Evolutionary conservation across 2,329 filamentous ascomycete species (phyloP).

Genomic region (Leptographium procerum): DNA sequence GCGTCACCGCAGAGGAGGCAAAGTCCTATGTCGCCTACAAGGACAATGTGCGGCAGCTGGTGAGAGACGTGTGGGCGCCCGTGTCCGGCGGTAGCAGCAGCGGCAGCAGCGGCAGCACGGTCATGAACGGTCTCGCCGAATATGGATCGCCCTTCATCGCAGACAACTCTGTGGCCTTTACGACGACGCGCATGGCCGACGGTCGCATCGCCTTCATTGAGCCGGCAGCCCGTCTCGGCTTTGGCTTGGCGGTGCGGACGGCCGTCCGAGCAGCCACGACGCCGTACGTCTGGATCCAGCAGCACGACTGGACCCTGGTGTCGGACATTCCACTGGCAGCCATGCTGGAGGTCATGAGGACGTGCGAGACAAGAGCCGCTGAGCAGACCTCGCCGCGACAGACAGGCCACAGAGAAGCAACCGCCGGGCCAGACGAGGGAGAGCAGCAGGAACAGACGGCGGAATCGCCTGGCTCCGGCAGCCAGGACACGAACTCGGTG

Average conservation of each 20-base stretch:
- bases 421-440: not conserved
- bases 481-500: not conserved
- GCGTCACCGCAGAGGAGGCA: conserved; percentile 35
- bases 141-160: conserved; percentile 26
- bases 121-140: conserved; percentile 27
- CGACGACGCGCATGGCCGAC: conserved; percentile 22
- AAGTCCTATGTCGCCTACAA: conserved; percentile 32
- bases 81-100: not conserved
- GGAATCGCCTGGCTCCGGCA: not conserved
- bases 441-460: not conserved
- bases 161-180: conserved; percentile 26
- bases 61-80: conserved; percentile 15
- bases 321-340: conserved; percentile 30
- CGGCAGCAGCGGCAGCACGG: not conserved
- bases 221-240: conserved; percentile 33
- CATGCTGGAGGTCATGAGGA: conserved; percentile 34
- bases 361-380: conserved; percentile 12
- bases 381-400: not conserved
- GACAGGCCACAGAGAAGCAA: not conserved
- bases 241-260: conserved; percentile 41
- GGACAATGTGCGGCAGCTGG: conserved; percentile 30
- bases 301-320: conserved; percentile 43
- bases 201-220: conserved; percentile 36
- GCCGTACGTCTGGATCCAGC: conserved; percentile 45
- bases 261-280: conserved; percentile 34